Conservation (phyloP, 164 flowering plant genomes). For the Paratinospora sagittata region DNA sequence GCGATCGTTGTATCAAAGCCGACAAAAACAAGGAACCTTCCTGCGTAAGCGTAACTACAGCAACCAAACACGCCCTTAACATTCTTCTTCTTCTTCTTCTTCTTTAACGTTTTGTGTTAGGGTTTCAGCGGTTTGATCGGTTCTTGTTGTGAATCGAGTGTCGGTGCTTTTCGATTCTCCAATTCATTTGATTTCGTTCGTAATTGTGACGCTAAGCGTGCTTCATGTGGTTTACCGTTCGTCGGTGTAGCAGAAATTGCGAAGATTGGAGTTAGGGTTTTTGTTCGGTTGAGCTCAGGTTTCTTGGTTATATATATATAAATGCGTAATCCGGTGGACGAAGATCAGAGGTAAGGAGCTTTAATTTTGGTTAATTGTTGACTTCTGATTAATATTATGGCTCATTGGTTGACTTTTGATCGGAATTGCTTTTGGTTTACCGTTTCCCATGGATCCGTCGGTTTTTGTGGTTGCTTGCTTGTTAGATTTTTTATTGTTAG, state of each 20-base stretch:
- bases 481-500: not conserved
- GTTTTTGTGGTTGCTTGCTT: not conserved
- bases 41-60: not conserved
- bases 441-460: not conserved
- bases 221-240: not conserved
- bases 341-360: constrained; percentile 11
- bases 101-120: not conserved
- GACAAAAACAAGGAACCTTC: too few relatives aligned
- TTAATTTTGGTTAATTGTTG: not conserved
- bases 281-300: not conserved
- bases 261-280: not conserved
- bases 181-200: not conserved
- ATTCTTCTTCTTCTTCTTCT: not conserved
- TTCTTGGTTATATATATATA: not conserved
- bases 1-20: too few relatives aligned
- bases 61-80: not conserved
- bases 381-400: not conserved
- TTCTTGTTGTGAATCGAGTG: not conserved
- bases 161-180: not conserved
- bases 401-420: not conserved
- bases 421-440: not conserved
- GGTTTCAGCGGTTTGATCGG: not conserved
- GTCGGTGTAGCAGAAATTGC: not conserved
- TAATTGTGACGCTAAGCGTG: not conserved
- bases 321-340: constrained; percentile 11